Evolutionary conservation across 2,329 filamentous ascomycete species (phyloP).

Genomic region (Cordyceps sp.): DNA sequence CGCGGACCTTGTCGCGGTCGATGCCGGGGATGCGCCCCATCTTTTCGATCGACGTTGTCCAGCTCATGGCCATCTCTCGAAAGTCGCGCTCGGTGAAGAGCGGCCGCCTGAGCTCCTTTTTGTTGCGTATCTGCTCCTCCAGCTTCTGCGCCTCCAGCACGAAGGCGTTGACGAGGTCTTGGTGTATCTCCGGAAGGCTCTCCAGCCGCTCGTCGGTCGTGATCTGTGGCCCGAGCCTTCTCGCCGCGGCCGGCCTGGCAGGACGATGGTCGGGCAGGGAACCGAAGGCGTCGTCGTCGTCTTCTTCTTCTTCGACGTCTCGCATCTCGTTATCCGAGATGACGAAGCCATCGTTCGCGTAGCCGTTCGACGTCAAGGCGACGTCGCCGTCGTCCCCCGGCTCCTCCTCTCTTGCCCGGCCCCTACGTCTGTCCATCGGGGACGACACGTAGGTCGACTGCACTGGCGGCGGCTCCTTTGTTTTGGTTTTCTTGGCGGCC

Average conservation of each 20-base stretch:
- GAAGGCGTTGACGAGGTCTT: slow-evolving; percentile 47
- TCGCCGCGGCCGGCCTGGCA: slow-evolving; percentile 13
- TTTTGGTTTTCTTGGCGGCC: slow-evolving; percentile 17
- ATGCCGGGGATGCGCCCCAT: slow-evolving; percentile 51
- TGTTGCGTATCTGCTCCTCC: slow-evolving; percentile 45
- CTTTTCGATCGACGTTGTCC: slow-evolving; percentile 42
- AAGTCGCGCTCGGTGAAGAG: slow-evolving; percentile 56
- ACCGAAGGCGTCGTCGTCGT: slow-evolving; percentile 22
- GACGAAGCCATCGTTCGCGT: slow-evolving; percentile 32
- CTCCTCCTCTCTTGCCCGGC: slow-evolving; percentile 9
- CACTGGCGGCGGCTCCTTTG: slow-evolving; percentile 20
- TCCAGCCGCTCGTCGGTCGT: slow-evolving; percentile 35
- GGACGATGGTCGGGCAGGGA: slow-evolving; percentile 21
- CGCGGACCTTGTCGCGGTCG: slow-evolving; percentile 40
- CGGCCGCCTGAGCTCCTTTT: slow-evolving; percentile 35
- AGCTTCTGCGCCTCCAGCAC: slow-evolving; percentile 41
- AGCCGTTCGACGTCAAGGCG: slow-evolving; percentile 26
- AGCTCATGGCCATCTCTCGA: slow-evolving; percentile 55
- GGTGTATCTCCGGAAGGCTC: slow-evolving; percentile 40
- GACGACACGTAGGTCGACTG: slow-evolving; percentile 34
- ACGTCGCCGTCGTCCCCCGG: slow-evolving; percentile 18
- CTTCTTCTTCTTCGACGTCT: slow-evolving; percentile 21
- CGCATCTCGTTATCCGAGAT: slow-evolving; percentile 20
- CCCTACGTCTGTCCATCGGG: slow-evolving; percentile 22
- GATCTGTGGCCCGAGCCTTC: slow-evolving; percentile 36